These are phyloP conservation scores for Chamaecrista fasciculata DNA, from an alignment of 306 rosid species.

Conservation along the genomic window DNA sequence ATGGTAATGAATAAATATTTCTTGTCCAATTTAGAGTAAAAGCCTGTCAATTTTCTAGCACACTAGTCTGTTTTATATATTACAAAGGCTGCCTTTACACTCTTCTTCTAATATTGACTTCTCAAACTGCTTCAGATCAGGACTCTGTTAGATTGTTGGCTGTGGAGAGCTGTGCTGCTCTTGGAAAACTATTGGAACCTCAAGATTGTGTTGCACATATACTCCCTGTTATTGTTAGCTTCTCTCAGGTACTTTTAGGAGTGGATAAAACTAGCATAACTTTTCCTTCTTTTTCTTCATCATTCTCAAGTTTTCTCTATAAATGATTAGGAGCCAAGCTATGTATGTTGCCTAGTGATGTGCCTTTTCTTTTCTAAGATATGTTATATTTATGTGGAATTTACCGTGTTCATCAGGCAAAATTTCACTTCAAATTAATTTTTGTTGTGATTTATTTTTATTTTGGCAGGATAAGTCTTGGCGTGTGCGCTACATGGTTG, in stretches of 20 bases:
- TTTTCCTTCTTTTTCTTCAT: not conserved
- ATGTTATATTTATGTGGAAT: conserved; percentile 2
- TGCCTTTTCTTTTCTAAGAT: not conserved
- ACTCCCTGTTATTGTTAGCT: conserved; percentile 90
- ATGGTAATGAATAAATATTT: conserved; percentile 51
- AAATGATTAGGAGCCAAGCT: not conserved
- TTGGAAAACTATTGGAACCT: conserved; percentile 91
- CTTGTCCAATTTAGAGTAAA: conserved; percentile 4
- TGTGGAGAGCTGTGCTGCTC: conserved; percentile 95
- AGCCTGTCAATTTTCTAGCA: conserved; percentile 5
- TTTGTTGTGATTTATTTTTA: conserved; percentile 25
- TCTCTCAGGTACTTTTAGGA: conserved; percentile 75
- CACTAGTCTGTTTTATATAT: conserved; percentile 3
- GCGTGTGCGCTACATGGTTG: conserved; percentile 99
- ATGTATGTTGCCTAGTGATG: conserved; percentile 7
- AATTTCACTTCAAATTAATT: not conserved
- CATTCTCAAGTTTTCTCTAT: not conserved
- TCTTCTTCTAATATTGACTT: not conserved
- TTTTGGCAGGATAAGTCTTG: conserved; percentile 85
- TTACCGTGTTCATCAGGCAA: not conserved
- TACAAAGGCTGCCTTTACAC: conserved; percentile 1
- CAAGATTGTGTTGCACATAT: conserved; percentile 93
- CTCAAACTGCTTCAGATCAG: conserved; percentile 64
- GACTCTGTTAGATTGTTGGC: conserved; percentile 96
- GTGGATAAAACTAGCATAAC: conserved; percentile 4